A percentile compares a stretch with the other conserved stretches of the same genome.
phyloP scores from a whole-genome alignment of 192 early-diverging fungal genomes.

The Dispira simplex region DNA sequence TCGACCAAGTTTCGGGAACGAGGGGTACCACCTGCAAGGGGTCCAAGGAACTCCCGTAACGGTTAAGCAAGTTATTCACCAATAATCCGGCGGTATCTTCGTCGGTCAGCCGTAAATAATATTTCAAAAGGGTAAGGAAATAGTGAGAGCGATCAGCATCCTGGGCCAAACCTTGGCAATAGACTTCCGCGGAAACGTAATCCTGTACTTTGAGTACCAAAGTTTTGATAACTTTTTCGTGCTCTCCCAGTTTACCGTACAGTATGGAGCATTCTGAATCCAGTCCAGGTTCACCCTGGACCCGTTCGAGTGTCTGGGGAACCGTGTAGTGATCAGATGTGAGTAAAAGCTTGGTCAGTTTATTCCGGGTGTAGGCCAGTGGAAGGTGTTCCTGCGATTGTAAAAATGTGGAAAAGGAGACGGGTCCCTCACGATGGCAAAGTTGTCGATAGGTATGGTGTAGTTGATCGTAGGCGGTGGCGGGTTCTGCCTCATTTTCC shows the following conservation, averaged over 20 bases:
- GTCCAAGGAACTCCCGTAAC: not conserved
- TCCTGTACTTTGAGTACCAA: constrained; percentile 3
- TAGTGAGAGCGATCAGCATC: not conserved
- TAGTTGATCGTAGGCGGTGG: not conserved
- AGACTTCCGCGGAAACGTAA: not conserved
- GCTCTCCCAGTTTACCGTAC: not conserved
- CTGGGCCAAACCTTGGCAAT: not conserved
- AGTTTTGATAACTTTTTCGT: not conserved
- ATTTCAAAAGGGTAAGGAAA: constrained; percentile 3
- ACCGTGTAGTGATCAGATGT: not conserved
- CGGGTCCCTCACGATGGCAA: not conserved
- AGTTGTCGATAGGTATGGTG: not conserved
- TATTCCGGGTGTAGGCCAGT: not conserved
- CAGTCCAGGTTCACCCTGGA: not conserved
- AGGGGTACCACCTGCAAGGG: not conserved
- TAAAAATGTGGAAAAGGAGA: not conserved
- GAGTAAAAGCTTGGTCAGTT: not conserved
- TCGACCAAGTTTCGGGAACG: not conserved
- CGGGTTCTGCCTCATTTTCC: too few species aligned
- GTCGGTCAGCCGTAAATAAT: not conserved
- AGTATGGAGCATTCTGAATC: not conserved
- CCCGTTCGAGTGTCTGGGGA: too few species aligned
- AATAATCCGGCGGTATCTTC: not conserved
- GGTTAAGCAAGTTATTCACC: not conserved
- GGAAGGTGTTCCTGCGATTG: not conserved